A percentile compares a stretch with the other conserved stretches of the same genome.
Evolutionary conservation across 441 rosid species (phyloP).

Genomic region (Gossypium gossypioides): DNA sequence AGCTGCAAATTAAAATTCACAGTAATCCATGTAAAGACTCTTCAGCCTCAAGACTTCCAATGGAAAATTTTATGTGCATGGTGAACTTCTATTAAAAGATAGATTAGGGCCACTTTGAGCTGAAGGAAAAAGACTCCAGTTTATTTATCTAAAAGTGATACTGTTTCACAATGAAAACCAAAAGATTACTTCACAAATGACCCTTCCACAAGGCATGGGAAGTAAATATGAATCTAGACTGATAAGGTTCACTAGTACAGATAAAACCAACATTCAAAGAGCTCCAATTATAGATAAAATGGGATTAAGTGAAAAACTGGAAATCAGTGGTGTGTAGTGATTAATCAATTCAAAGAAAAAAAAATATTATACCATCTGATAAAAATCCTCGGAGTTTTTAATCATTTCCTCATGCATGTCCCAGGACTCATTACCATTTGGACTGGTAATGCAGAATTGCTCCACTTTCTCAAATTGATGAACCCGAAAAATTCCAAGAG

Average conservation of each 20-base stretch:
- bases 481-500: slow-evolving; percentile 60
- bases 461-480: slow-evolving; percentile 74
- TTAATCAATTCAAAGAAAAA: not conserved
- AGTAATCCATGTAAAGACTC: not conserved
- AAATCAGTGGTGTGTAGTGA: not conserved
- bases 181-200: not conserved
- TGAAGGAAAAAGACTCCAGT: not conserved
- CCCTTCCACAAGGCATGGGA: not conserved
- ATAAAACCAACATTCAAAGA: not conserved
- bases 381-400: slow-evolving; percentile 60
- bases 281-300: not conserved
- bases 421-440: slow-evolving; percentile 60
- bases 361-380: slow-evolving; percentile 32
- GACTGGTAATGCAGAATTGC: slow-evolving; percentile 63
- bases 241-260: not conserved
- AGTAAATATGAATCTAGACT: not conserved
- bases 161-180: not conserved
- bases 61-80: not conserved
- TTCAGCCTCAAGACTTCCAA: not conserved
- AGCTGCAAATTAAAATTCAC: slow-evolving; percentile 33
- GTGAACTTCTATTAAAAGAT: not conserved
- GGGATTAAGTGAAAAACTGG: not conserved
- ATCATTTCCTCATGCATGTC: slow-evolving; percentile 65
- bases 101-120: not conserved
- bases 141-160: not conserved